Conservation (phyloP, 495 filamentous ascomycete species). For the Penicillium parvum region DNA sequence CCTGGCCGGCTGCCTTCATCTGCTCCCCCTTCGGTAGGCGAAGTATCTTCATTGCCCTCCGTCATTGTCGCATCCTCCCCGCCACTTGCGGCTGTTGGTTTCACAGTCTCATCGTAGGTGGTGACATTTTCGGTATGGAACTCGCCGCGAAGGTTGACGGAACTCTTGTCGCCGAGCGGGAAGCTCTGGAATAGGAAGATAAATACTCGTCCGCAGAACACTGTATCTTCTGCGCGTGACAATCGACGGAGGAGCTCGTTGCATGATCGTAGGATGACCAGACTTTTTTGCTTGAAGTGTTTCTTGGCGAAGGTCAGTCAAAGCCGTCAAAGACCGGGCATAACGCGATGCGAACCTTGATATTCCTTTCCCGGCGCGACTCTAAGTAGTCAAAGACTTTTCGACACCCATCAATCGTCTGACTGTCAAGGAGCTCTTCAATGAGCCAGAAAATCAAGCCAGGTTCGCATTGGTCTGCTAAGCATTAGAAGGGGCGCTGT, state of each 20-base stretch:
- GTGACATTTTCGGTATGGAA: slow-evolving; percentile 96
- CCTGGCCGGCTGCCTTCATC: slow-evolving; percentile 11
- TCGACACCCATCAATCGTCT: slow-evolving; percentile 85
- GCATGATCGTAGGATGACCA: slow-evolving; percentile 85
- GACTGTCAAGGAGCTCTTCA: slow-evolving; percentile 92
- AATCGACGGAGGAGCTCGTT: slow-evolving; percentile 90
- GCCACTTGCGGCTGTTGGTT: slow-evolving; percentile 20
- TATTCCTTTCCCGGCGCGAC: slow-evolving; percentile 82
- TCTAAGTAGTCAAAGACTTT: slow-evolving; percentile 91
- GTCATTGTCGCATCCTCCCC: slow-evolving; percentile 58
- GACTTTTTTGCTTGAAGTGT: slow-evolving; percentile 77
- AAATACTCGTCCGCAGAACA: slow-evolving; percentile 94
- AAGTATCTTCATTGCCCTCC: slow-evolving; percentile 45
- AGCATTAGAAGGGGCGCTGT: slow-evolving; percentile 21
- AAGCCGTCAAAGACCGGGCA: neutral
- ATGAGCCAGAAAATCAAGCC: slow-evolving; percentile 83
- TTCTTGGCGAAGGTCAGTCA: slow-evolving; percentile 41
- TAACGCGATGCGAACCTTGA: slow-evolving; percentile 45
- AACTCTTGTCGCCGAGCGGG: slow-evolving; percentile 90
- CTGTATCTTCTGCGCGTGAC: slow-evolving; percentile 90
- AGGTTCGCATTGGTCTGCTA: slow-evolving; percentile 72
- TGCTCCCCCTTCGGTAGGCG: slow-evolving; percentile 15
- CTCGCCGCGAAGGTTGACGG: slow-evolving; percentile 92
- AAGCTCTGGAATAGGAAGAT: slow-evolving; percentile 98
- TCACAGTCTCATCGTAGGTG: slow-evolving; percentile 61